Evolutionary conservation across 306 rosid species (phyloP).

Genomic region (Neltuma alba): DNA sequence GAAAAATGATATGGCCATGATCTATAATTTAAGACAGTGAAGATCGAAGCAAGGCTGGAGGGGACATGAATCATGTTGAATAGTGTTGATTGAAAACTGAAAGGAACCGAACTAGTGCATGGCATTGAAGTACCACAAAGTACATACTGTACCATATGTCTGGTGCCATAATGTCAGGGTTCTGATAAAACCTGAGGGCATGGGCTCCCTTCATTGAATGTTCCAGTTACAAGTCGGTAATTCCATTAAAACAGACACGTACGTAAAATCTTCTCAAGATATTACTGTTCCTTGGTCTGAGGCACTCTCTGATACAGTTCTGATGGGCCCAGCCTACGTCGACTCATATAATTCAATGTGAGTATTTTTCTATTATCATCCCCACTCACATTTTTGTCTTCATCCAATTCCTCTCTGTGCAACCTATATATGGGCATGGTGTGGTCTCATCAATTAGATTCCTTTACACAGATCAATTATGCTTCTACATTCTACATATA

Average conservation of each 20-base stretch:
- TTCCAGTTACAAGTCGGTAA: slow-evolving; percentile 33
- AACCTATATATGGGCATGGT: not conserved
- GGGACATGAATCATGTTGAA: slow-evolving; percentile 3
- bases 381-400: slow-evolving; percentile 29
- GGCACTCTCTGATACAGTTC: not conserved
- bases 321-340: slow-evolving; percentile 1
- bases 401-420: not conserved
- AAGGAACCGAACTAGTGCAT: not conserved
- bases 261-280: slow-evolving; percentile 16
- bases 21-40: not conserved
- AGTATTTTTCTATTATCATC: not conserved
- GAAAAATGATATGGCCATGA: not conserved
- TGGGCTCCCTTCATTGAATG: slow-evolving; percentile 35
- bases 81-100: slow-evolving; percentile 1
- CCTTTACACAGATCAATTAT: not conserved
- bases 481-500: not conserved
- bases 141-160: slow-evolving; percentile 34
- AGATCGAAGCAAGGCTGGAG: too few relatives aligned
- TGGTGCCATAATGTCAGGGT: slow-evolving; percentile 43
- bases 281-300: slow-evolving; percentile 3
- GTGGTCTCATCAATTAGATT: not conserved
- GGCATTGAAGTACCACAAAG: slow-evolving; percentile 33
- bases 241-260: slow-evolving; percentile 28
- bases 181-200: not conserved
- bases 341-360: not conserved